These are phyloP conservation scores for Lentinula sp. DNA, from an alignment of 768 basidiomycete species.

Conservation along the genomic window DNA sequence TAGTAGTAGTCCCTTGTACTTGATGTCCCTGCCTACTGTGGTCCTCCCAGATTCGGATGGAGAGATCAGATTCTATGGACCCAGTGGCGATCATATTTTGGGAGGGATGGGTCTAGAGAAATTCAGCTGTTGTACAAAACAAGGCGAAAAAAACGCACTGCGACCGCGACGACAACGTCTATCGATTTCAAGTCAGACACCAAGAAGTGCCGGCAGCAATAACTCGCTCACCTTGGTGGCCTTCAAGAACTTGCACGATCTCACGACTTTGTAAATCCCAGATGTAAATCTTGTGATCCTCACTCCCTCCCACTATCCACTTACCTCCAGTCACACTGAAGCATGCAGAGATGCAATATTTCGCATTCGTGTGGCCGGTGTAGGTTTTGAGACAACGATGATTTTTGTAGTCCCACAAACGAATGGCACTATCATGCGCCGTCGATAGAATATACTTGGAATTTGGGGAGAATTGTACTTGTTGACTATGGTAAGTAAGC, in stretches of 20 bases:
- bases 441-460: constrained; percentile 93
- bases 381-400: constrained; percentile 90
- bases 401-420: constrained; percentile 93
- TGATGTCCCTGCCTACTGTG: background rate
- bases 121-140: background rate
- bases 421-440: constrained; percentile 87
- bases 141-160: constrained; percentile 35
- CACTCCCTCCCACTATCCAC: constrained; percentile 89
- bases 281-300: constrained; percentile 84
- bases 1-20: background rate
- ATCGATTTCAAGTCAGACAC: background rate
- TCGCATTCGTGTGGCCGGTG: constrained; percentile 72
- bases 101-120: constrained; percentile 68
- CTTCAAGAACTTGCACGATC: constrained; percentile 73
- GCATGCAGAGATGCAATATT: constrained; percentile 80
- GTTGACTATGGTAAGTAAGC: constrained; percentile 47
- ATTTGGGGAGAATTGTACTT: constrained; percentile 93
- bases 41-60: constrained; percentile 82
- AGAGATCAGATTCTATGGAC: constrained; percentile 77
- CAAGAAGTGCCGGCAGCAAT: background rate
- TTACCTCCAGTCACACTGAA: constrained; percentile 82
- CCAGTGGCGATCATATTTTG: constrained; percentile 87
- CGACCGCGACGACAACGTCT: constrained; percentile 79
- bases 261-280: constrained; percentile 91
- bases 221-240: constrained; percentile 55